Conservation (phyloP, 192 early-diverging fungal species). For the Coemansia sp. region DNA sequence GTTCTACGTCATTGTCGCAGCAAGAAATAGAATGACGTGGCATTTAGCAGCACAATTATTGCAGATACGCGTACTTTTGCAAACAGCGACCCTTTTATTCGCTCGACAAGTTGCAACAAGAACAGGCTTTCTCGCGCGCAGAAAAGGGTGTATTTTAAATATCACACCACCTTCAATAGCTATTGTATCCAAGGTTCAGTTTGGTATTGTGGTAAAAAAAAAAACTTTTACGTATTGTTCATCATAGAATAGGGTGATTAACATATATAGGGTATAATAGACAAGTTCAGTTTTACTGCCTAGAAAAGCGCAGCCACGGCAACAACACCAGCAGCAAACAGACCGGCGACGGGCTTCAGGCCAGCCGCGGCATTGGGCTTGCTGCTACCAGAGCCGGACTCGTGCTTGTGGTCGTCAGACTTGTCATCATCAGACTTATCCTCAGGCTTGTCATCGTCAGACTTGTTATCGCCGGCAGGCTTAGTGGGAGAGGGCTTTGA, state of each 20-base stretch:
- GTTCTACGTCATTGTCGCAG: too few relatives aligned
- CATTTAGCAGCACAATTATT: too few relatives aligned
- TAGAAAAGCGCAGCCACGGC: constrained; percentile 34
- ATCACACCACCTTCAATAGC: too few relatives aligned
- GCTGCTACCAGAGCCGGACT: neutral
- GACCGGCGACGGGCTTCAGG: constrained; percentile 24
- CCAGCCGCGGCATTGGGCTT: constrained; percentile 15
- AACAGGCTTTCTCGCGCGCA: too few relatives aligned
- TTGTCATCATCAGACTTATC: neutral
- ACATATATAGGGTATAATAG: neutral
- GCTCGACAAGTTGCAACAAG: too few relatives aligned
- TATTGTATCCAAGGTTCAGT: constrained; percentile 64
- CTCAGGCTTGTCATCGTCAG: neutral
- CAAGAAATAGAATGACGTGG: too few relatives aligned
- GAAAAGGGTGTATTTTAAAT: too few relatives aligned
- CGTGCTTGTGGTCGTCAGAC: neutral
- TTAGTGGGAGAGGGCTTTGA: neutral
- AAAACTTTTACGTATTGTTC: neutral
- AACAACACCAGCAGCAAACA: constrained; percentile 26
- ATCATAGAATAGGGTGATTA: neutral
- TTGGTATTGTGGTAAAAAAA: neutral
- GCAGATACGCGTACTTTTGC: too few relatives aligned
- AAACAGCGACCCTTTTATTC: too few relatives aligned
- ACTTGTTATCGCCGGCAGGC: neutral
- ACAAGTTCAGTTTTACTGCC: neutral